Evolutionary conservation across 768 basidiomycete genomes (phyloP).

Genomic region (Collybia sordida): DNA sequence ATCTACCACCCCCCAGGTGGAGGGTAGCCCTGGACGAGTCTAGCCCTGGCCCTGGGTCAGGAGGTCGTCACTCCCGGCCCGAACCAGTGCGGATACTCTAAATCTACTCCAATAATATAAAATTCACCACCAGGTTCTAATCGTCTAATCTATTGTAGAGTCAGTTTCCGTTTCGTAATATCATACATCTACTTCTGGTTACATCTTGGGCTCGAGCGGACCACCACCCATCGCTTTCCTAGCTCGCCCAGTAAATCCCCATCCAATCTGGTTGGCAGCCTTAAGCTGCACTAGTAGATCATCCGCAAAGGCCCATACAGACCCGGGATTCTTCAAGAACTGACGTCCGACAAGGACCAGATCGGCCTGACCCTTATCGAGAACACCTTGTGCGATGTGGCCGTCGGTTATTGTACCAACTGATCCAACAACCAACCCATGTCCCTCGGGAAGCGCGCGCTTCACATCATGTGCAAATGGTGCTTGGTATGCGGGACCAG

Average conservation of each 20-base stretch:
- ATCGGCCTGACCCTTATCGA: conserved; percentile 61
- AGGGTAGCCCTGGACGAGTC: too few relatives aligned
- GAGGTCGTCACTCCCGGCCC: too few relatives aligned
- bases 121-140: too few relatives aligned
- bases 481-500: conserved; percentile 50
- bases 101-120: too few relatives aligned
- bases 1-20: too few relatives aligned
- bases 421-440: conserved; percentile 41
- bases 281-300: conserved; percentile 49
- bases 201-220: too few relatives aligned
- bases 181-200: too few relatives aligned
- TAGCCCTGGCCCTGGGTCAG: too few relatives aligned
- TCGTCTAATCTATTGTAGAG: too few relatives aligned
- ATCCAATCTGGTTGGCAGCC: conserved; percentile 53
- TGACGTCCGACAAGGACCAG: conserved; percentile 51
- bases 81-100: too few relatives aligned
- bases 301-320: conserved; percentile 53
- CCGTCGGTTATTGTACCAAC: conserved; percentile 58
- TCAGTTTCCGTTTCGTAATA: too few relatives aligned
- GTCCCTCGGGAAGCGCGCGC: conserved; percentile 34
- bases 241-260: conserved; percentile 46
- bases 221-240: conserved; percentile 7
- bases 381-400: conserved; percentile 53
- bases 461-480: conserved; percentile 54
- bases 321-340: conserved; percentile 62